Conservation (phyloP, 768 basidiomycete species). For the Podaxis carcinomalis region DNA sequence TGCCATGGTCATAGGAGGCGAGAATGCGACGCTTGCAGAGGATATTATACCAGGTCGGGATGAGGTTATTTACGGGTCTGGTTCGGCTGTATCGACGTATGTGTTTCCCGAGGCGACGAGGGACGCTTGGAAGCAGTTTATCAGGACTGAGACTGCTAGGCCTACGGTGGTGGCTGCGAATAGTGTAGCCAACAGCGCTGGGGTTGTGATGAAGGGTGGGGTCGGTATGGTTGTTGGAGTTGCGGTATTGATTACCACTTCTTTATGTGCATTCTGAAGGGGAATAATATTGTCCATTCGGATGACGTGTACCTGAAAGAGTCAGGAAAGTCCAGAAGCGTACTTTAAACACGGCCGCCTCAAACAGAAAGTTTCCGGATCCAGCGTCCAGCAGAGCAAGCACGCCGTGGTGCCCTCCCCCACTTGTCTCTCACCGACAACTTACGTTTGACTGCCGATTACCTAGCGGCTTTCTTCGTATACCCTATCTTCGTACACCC, state of each 20-base stretch:
- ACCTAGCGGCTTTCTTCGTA: too few relatives aligned
- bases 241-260: neutral
- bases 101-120: constrained; percentile 52
- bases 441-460: too few relatives aligned
- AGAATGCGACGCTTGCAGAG: constrained; percentile 37
- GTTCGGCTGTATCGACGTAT: constrained; percentile 46
- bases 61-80: constrained; percentile 53
- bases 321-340: too few relatives aligned
- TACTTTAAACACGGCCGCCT: too few relatives aligned
- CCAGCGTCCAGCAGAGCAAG: too few relatives aligned
- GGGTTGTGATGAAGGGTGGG: neutral
- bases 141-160: constrained; percentile 33
- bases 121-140: constrained; percentile 51
- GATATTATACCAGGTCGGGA: constrained; percentile 50
- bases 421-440: too few relatives aligned
- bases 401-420: too few relatives aligned
- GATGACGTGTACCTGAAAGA: too few relatives aligned
- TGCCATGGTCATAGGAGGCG: constrained; percentile 41
- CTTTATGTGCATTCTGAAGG: neutral
- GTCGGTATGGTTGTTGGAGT: neutral
- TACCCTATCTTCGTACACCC: too few relatives aligned
- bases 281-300: neutral
- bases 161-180: constrained; percentile 9
- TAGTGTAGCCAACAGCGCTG: neutral
- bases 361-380: too few relatives aligned